Evolutionary conservation across 2,329 filamentous ascomycete species (phyloP), one percentile per base, ranked within the genome.

Genomic region (Stagonosporopsis chrysanthemi): DNA sequence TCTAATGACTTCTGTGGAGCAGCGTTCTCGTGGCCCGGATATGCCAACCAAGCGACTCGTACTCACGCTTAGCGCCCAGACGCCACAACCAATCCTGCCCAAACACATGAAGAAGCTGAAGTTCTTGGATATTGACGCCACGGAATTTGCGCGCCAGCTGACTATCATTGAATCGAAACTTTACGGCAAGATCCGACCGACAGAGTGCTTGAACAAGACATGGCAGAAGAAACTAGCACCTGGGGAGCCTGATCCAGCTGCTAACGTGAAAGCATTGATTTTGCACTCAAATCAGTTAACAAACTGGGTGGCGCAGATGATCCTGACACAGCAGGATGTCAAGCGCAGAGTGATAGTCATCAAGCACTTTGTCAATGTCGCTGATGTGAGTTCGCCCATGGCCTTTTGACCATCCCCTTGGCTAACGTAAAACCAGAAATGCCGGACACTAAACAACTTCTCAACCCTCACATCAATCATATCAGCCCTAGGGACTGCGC

Each of bases 91-190:
- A 1, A 97, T 98, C 72, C 87, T 97, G 75, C 95, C 95, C 1
- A 97, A 97, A 84, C 97, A 98, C 76, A 96, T 99, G 92, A 97
- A 95, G 85, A 99, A 97, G 79, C 85, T 99, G 67, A 99, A 98
- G 77, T 98, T 99, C 79, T 80, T 98, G 53, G 95, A 99, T 73
- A 97, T 99, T 67, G 95, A 99, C 73, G 88, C 92, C 0, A 91
- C 90, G 0, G 95, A 99, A 74, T 98, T 99, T 77, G 95, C 95
- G n/a, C 88, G 95, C 44, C 95, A 99, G 77, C 83, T 99, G 61
- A 99, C 95, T 0, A 95, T 99, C 64, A 96, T 98, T 63, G 95
- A 99, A 77, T 97, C 93, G 2, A 90, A 90, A 60, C 83, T 98
- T 1, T 99, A 98, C 71, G 91, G 90, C 67, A 97, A 97, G 80